Evolutionary conservation across 108 stramenopile species (phyloP), one percentile per base, ranked within the genome.

Genomic region (Nannochloropsis salina): DNA sequence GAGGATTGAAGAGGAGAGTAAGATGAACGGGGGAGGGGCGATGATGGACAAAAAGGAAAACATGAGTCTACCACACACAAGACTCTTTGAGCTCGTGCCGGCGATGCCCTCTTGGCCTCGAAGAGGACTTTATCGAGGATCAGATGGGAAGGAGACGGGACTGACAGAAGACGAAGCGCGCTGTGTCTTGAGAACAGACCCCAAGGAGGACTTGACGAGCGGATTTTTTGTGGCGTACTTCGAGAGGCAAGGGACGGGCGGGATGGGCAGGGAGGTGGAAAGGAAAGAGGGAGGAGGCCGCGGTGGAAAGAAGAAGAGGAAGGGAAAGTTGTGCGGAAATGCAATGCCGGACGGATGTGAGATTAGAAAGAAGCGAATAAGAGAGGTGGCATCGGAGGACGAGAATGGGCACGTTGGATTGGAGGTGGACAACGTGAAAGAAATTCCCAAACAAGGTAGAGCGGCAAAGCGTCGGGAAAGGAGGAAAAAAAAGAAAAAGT

Each of bases 141-240:
- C n/a, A 4, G 42, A 44, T 20, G 42, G 80, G 18, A 40, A 12
- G 2, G 74, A 79, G 18, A 92, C 86, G 43, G 94, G 94, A 20
- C 87, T 98, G 61, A 90, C 93, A n/a, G 83, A 88, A 44, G 89
- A 89, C 42, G 92, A 96, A 86, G 91, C 94, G 15, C 79, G 86
- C 18, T 93, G 94, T 86, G 81, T 99, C 86, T 94, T 97, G 74
- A 91, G 99, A 42, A 94, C 94, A 43, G 92, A 96, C 92, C 94
- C 94, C 20, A 89, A 90, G 47, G 94, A 94, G 47, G 97, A 99
- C 92, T 94, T 93, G 61, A 97, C 96, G 12, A 96, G 96, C 90
- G 99, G 98, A 1, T 99, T 99, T 90, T 99, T 99, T 88, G 98
- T 99, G 6, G 92, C 94, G 42, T 94, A 94, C 61, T 95, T 99